Percentiles rank a stretch among this genome's conserved stretches.
Evolutionary conservation across 2,329 filamentous ascomycete genomes (phyloP).

Genomic region (Diaporthe ampelina): DNA sequence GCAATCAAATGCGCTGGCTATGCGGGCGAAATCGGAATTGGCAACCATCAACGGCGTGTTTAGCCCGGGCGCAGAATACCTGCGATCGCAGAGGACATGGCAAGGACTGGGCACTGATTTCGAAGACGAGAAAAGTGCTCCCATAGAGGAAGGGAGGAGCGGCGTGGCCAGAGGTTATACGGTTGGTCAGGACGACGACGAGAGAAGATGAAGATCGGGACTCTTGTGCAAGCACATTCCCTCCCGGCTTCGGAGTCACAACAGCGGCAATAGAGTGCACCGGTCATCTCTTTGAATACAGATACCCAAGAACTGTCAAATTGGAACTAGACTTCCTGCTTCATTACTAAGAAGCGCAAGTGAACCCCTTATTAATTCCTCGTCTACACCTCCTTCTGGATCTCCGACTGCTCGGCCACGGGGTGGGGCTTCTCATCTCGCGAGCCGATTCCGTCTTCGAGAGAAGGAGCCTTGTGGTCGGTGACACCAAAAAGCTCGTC

Average conservation of each 20-base stretch:
- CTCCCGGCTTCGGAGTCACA: neutral
- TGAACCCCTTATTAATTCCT: neutral
- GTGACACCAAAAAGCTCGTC: constrained; percentile 48
- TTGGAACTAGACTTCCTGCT: neutral
- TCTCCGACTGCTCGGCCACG: constrained; percentile 25
- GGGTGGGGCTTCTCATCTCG: constrained; percentile 9
- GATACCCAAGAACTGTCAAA: constrained; percentile 21
- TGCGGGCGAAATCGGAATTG: constrained; percentile 73
- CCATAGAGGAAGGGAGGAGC: constrained; percentile 86
- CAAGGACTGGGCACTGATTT: constrained; percentile 92
- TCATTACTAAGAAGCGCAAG: neutral
- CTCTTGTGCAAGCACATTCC: neutral
- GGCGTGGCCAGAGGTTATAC: constrained; percentile 92
- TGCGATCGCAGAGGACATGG: constrained; percentile 89
- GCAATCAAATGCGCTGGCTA: constrained; percentile 67
- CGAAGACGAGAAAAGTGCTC: constrained; percentile 70
- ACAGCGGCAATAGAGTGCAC: constrained; percentile 6
- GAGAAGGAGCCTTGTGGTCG: constrained; percentile 35
- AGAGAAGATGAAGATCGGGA: constrained; percentile 32
- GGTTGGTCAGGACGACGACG: constrained; percentile 69
- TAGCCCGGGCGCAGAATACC: constrained; percentile 92
- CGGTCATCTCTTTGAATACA: constrained; percentile 17
- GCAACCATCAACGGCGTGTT: constrained; percentile 85
- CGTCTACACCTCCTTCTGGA: neutral
- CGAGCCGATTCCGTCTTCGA: constrained; percentile 13